Conservation (phyloP, 441 rosid species). For the Macaranga tanarius region DNA sequence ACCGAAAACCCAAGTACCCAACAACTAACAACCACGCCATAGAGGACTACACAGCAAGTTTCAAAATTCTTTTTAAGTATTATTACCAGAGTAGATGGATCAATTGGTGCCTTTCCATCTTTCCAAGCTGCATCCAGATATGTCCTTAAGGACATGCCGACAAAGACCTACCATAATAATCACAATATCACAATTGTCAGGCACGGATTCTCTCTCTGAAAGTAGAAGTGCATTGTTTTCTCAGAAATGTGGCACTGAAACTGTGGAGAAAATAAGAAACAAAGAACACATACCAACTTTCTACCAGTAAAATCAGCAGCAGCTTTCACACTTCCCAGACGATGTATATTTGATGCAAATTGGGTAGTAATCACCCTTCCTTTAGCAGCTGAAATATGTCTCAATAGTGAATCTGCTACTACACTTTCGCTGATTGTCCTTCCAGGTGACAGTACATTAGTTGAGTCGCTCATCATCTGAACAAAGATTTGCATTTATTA, state of each 20-base stretch:
- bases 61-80: background rate
- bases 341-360: constrained; percentile 94
- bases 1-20: background rate
- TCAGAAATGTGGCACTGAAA: background rate
- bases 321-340: constrained; percentile 96
- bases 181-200: constrained; percentile 19
- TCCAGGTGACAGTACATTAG: constrained; percentile 92
- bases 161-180: constrained; percentile 61
- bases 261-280: constrained; percentile 8
- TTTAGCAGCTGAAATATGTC: constrained; percentile 71
- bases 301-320: constrained; percentile 95
- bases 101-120: constrained; percentile 96
- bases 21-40: background rate
- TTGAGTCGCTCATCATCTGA: constrained; percentile 99
- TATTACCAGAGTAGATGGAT: constrained; percentile 89
- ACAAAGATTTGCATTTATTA: constrained; percentile 19
- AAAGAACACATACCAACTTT: constrained; percentile 59
- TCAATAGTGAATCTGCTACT: constrained; percentile 74
- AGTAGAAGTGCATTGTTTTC: background rate
- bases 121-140: constrained; percentile 98
- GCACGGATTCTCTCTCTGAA: constrained; percentile 12
- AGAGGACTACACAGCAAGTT: constrained; percentile 7
- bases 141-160: constrained; percentile 95
- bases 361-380: constrained; percentile 97
- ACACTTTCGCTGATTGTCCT: constrained; percentile 83